A percentile compares a stretch with the other conserved stretches of the same genome.
Evolutionary conservation across 2,329 filamentous ascomycete genomes (phyloP).

Genomic region (Exophiala dermatitidis): DNA sequence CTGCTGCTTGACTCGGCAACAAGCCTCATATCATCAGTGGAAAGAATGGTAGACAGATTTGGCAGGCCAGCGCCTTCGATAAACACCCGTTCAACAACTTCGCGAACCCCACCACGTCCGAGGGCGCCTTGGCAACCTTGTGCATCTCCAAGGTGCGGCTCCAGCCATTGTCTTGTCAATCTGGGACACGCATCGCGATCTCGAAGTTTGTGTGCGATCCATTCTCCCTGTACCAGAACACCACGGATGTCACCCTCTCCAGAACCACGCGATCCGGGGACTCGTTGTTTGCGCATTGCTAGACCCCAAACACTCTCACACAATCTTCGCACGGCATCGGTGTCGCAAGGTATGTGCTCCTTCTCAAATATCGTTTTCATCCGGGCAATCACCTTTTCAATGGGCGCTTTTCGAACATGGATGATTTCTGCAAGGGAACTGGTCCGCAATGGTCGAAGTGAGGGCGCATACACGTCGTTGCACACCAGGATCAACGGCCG

Average conservation of each 20-base stretch:
- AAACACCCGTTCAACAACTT: constrained; percentile 61
- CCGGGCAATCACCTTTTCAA: constrained; percentile 76
- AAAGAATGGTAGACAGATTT: constrained; percentile 39
- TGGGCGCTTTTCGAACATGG: constrained; percentile 77
- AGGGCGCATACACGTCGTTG: constrained; percentile 92
- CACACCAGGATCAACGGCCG: constrained; percentile 89
- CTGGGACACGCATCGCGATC: constrained; percentile 32
- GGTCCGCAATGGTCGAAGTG: constrained; percentile 77
- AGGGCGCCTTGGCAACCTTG: constrained; percentile 49
- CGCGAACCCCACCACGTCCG: constrained; percentile 57
- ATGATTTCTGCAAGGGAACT: constrained; percentile 81
- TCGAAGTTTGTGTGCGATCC: constrained; percentile 55
- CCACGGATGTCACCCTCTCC: constrained; percentile 55
- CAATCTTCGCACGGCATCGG: constrained; percentile 71
- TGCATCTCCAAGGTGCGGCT: constrained; percentile 49
- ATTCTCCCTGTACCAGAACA: constrained; percentile 58
- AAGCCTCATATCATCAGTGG: constrained; percentile 33
- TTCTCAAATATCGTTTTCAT: constrained; percentile 79
- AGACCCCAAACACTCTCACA: constrained; percentile 62
- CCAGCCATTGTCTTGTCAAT: constrained; percentile 54
- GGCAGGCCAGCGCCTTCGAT: constrained; percentile 57
- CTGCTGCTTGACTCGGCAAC: constrained; percentile 32
- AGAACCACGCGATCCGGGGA: constrained; percentile 38
- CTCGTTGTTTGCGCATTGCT: constrained; percentile 48
- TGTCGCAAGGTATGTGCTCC: constrained; percentile 81